Evolutionary conservation across 768 basidiomycete genomes (phyloP).

Genomic region (Naganishia kalamii): DNA sequence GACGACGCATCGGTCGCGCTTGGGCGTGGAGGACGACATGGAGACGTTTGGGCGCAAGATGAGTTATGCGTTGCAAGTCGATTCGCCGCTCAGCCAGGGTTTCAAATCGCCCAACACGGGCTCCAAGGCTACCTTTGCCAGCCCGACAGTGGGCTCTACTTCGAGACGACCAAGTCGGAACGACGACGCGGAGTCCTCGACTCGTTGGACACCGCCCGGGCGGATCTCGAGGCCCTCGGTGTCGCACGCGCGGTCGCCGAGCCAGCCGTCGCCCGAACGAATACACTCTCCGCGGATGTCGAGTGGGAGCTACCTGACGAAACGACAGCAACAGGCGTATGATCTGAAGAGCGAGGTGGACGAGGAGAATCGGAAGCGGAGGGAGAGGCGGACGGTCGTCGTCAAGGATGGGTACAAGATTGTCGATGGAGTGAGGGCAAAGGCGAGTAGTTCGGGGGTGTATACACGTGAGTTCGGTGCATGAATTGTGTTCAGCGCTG

Average conservation of each 20-base stretch:
- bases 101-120: not conserved
- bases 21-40: no score
- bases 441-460: conserved; percentile 22
- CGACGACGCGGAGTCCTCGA: not conserved
- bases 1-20: not conserved
- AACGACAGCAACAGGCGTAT: not conserved
- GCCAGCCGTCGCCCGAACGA: not conserved
- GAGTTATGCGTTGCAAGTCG: conserved; percentile 9
- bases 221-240: not conserved
- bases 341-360: conserved; percentile 14
- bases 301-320: not conserved
- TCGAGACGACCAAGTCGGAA: not conserved
- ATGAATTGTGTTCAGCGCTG: not conserved
- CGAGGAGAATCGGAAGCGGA: conserved; percentile 14
- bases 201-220: conserved; percentile 4
- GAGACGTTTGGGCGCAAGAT: not conserved
- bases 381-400: conserved; percentile 13
- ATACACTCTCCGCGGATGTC: not conserved
- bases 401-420: conserved; percentile 27
- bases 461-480: conserved; percentile 25
- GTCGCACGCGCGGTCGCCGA: not conserved
- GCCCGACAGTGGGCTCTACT: not conserved
- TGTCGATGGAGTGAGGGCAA: conserved; percentile 23
- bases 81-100: not conserved
- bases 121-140: not conserved